Conservation (phyloP, 768 basidiomycete species). For the Strobilomyces confusus region DNA sequence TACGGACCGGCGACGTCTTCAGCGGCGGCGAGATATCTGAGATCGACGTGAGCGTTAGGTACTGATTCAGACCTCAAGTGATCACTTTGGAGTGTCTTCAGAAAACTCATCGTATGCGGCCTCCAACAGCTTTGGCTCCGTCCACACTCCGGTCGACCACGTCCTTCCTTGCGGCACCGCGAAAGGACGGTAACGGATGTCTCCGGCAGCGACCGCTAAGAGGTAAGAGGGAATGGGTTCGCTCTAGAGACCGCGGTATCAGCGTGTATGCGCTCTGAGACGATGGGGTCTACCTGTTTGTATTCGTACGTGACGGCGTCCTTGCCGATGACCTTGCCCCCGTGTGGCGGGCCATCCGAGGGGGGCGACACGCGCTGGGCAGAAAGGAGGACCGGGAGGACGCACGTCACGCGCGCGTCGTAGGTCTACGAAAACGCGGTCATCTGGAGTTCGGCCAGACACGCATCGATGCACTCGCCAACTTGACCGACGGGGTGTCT, state of each 20-base stretch:
- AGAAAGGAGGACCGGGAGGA: constrained; percentile 84
- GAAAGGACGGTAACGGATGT: constrained; percentile 72
- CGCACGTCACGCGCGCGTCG: constrained; percentile 67
- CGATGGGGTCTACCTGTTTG: constrained; percentile 54
- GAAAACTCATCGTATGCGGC: constrained; percentile 83
- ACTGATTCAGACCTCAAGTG: background rate
- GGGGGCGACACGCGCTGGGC: constrained; percentile 79
- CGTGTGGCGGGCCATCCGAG: constrained; percentile 63
- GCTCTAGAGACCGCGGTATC: constrained; percentile 41
- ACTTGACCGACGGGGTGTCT: constrained; percentile 88
- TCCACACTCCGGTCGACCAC: constrained; percentile 90
- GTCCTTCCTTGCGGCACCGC: constrained; percentile 51
- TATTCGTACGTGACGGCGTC: constrained; percentile 74
- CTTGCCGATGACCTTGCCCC: constrained; percentile 68
- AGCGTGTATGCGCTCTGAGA: background rate
- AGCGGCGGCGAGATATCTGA: constrained; percentile 66
- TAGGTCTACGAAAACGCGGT: constrained; percentile 57
- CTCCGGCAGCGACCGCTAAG: constrained; percentile 87
- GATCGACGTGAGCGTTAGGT: background rate
- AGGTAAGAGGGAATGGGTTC: constrained; percentile 88
- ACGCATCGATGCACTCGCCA: constrained; percentile 42
- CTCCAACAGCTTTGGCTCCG: constrained; percentile 80
- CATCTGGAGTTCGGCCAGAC: background rate
- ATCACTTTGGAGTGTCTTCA: constrained; percentile 74
- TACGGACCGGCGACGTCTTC: constrained; percentile 76